Conservation (phyloP, 352 stramenopile species). For the Blastocystis sp. region DNA sequence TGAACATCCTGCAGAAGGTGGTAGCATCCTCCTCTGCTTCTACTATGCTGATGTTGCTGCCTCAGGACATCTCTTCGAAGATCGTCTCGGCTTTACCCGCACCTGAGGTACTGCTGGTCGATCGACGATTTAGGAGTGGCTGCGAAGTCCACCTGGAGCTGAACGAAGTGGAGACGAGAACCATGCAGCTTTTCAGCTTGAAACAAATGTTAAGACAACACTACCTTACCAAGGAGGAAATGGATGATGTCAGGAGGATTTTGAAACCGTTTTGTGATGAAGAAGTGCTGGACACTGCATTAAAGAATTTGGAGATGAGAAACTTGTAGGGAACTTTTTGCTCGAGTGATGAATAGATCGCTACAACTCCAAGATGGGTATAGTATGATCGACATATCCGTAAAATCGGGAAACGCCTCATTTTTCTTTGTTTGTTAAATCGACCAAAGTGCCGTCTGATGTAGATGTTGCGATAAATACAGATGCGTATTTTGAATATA, state of each 20-base stretch:
- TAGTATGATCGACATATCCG: neutral
- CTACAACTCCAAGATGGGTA: neutral
- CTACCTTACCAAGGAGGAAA: neutral
- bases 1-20: neutral
- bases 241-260: neutral
- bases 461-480: neutral
- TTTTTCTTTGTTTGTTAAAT: constrained; percentile 46
- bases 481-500: constrained; percentile 80
- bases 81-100: neutral
- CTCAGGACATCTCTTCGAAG: neutral
- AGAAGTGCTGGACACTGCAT: neutral
- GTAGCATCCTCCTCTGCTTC: neutral
- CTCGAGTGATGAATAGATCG: neutral
- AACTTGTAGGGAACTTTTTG: neutral
- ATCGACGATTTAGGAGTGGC: neutral
- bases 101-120: neutral
- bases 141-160: neutral
- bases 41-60: neutral
- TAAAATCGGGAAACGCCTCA: neutral
- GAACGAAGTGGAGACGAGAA: neutral
- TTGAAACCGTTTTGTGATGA: neutral
- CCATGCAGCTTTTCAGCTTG: neutral
- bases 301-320: constrained; percentile 1
- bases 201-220: neutral
- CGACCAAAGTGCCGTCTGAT: no score